These are phyloP conservation scores for Tylopilus felleus DNA, from an alignment of 768 basidiomycete species.

Conservation along the genomic window DNA sequence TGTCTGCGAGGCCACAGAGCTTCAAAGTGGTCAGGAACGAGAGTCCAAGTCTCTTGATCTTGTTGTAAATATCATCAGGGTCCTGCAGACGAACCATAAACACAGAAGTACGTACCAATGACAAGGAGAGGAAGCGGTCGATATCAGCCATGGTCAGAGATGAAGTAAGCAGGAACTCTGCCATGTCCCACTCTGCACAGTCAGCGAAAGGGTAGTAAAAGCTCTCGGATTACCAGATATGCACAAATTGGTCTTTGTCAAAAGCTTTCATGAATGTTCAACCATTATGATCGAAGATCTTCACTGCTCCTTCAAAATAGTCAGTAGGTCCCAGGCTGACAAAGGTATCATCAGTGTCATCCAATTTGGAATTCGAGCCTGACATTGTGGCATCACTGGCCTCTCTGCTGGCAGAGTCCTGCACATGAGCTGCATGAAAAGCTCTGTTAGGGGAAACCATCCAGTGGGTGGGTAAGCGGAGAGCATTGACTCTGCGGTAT, in stretches of 20 bases:
- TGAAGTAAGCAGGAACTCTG: neutral
- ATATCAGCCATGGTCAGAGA: neutral
- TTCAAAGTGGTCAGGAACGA: neutral
- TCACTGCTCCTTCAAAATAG: too few species aligned
- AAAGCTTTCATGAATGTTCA: neutral
- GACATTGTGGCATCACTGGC: too few species aligned
- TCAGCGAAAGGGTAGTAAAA: neutral
- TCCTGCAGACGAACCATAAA: neutral
- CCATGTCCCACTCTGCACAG: neutral
- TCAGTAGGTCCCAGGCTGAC: too few species aligned
- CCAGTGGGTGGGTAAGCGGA: too few species aligned
- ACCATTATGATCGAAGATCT: neutral
- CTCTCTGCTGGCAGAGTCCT: too few species aligned
- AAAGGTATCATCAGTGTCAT: too few species aligned
- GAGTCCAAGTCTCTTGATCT: neutral
- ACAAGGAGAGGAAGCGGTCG: neutral
- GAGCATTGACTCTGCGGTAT: too few species aligned
- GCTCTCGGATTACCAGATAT: neutral
- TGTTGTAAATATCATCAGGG: neutral
- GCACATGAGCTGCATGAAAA: too few species aligned
- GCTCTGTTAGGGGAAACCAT: too few species aligned
- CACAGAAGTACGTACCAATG: neutral
- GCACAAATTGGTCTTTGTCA: neutral
- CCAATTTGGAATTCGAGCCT: too few species aligned
- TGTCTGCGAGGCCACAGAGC: neutral